A percentile compares a stretch with the other conserved stretches of the same genome.
phyloP scores from a whole-genome alignment of 495 filamentous ascomycete genomes.

The Penicillium maclennaniae region DNA sequence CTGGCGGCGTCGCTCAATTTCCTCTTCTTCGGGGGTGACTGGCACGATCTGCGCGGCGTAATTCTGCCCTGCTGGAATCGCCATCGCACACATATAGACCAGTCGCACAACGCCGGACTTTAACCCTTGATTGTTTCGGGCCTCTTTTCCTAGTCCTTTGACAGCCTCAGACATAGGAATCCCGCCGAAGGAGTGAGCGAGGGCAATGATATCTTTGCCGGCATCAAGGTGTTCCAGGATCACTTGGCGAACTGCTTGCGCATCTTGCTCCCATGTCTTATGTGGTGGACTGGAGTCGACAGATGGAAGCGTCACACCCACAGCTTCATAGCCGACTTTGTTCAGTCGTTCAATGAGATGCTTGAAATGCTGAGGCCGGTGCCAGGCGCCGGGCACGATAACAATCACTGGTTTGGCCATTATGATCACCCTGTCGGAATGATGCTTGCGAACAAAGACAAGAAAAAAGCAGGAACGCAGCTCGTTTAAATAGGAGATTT shows the following conservation, averaged over 20 bases:
- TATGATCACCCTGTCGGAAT: not conserved
- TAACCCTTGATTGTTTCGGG: constrained; percentile 35
- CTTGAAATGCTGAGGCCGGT: constrained; percentile 36
- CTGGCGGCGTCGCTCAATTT: constrained; percentile 19
- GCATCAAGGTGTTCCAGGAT: constrained; percentile 21
- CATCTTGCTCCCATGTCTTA: constrained; percentile 28
- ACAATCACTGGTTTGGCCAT: constrained; percentile 32
- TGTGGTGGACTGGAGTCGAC: constrained; percentile 27
- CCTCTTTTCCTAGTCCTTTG: constrained; percentile 33
- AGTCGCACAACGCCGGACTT: constrained; percentile 37
- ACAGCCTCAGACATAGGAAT: constrained; percentile 35
- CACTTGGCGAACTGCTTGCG: constrained; percentile 21
- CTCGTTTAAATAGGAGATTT: not conserved
- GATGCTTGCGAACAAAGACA: not conserved
- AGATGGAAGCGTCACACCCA: constrained; percentile 24
- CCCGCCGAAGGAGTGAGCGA: constrained; percentile 40
- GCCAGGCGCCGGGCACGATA: constrained; percentile 43
- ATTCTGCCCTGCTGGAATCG: constrained; percentile 23
- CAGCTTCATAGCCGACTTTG: constrained; percentile 25
- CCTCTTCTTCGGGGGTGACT: constrained; percentile 22
- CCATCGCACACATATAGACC: constrained; percentile 36
- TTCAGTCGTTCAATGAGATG: constrained; percentile 29
- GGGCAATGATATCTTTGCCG: constrained; percentile 33
- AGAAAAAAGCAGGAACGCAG: not conserved
- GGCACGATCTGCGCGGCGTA: constrained; percentile 22